Base-by-base conservation (phyloP, 2,329 filamentous ascomycete genomes). In the Pestalotiopsis sp. region DNA sequence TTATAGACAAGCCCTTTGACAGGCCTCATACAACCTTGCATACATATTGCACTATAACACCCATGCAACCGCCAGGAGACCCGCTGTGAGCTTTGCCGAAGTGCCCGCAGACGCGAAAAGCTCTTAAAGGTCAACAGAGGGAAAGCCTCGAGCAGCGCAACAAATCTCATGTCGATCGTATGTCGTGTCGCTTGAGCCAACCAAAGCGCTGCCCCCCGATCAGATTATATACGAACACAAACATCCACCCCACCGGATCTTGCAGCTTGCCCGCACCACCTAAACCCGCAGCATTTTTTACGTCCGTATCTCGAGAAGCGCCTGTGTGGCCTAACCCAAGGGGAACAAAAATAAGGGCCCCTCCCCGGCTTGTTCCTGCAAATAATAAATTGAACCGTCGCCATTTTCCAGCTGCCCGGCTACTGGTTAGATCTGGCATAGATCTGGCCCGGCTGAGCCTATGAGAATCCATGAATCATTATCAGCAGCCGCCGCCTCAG, bases 161-260 rank as follows among this genome's bases (percentile, higher is more conserved):
- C 61, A 52, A 52, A 52, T 20, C 45, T 52, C 45, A n/a, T n/a
- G 49, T 69, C 64, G 58, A 65, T 64, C 66, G 52, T 38, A 69
- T 69, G 31, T 41, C n/a, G 31, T 69, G 67, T 41, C 55, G 67
- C 67, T 64, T 66, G 67, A 66, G 23, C 27, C 57, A 27, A 36
- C 59, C 36, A 17, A 36, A 39, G 20, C 23, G 41, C n/a, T 55
- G 38, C 63, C 20, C 49, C 36, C 45, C 27, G n/a, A 17, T 31
- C 63, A 57, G 41, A 65, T 55, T 65, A 58, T 66, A 60, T 66
- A 66, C 65, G 81, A 79, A 64, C 90, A 68, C 58, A 68, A 69
- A 66, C 66, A 68, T 69, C 66, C 68, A n/a, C 45, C 57, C 68
- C 68, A 45, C 68, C 68, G 63, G 66, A 69, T 69, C 68, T 69